Base-by-base conservation (phyloP, 2,329 filamentous ascomycete species). In the Penicillium corylophilum region DNA sequence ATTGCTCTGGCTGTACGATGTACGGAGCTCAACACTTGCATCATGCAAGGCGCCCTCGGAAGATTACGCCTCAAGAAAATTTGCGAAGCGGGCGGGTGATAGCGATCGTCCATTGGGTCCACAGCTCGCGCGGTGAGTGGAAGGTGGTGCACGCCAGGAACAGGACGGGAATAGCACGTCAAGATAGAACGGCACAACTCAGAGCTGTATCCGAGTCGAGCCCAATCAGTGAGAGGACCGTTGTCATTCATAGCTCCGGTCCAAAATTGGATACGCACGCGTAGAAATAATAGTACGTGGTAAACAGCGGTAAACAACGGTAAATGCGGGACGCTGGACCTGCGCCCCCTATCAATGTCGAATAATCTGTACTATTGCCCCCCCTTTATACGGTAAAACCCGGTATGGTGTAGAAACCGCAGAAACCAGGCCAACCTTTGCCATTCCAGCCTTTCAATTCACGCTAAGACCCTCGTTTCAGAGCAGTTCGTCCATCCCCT, bases 101-200 rank as follows among this genome's bases (percentile, higher is more conserved):
- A 59, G 49, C 53, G 60, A 63, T 63, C 57, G 57, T 43, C 60
- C 42, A 46, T 51, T 44, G 52, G 57, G 54, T 48, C 55, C 46
- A 28, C 48, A 55, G 39, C 42, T 53, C 54, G 54, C 40, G 23
- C 36, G 48, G 41, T 43, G 47, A 56, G 48, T 56, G 57, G 55
- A 55, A 45, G 51, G 50, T 36, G 29, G 26, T 53, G 26, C 47
- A 54, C 42, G 50, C 51, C 54, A 59, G 50, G 39, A 29, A 54
- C 50, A 16, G 40, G 20, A 43, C 24, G 31, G 53, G 50, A 48
- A 39, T 48, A 51, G 45, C 24, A 20, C 29, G 50, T 33, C 33
- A 39, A 50, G 35, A n/a, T n/a, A n/a, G 51, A 41, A 44, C 47
- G 43, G 44, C 29, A 42, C 36, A 20, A n/a, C 5, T n/a, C 31